These are phyloP conservation scores for Cordyceps militaris DNA, from an alignment of 2,329 filamentous ascomycete species.

Conservation along the genomic window DNA sequence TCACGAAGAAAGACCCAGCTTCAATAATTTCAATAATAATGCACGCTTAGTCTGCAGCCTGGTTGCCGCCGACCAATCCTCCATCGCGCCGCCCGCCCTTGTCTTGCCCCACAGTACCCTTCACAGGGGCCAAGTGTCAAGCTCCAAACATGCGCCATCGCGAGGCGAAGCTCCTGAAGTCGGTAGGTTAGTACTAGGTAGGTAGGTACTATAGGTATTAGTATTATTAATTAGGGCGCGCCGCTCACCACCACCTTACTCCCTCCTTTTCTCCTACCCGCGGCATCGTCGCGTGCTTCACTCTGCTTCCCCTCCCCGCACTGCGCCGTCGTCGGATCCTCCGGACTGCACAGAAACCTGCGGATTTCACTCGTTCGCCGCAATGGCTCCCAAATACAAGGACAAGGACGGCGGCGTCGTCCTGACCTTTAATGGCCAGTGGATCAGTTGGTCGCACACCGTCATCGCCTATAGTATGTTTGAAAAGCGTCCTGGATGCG, in stretches of 20 bases:
- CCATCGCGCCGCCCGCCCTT: no score
- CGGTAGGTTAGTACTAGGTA: no score
- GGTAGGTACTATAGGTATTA: no score
- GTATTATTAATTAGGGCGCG: no score
- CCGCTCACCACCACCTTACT: background rate
- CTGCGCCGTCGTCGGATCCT: conserved; percentile 1
- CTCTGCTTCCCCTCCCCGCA: background rate
- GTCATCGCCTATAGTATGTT: conserved; percentile 67
- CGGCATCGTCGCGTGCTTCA: conserved; percentile 5
- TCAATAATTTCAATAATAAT: no score
- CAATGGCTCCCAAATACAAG: conserved; percentile 49
- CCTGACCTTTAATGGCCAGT: conserved; percentile 71
- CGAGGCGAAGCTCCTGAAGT: conserved; percentile 1
- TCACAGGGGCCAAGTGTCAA: background rate
- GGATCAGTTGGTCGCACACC: conserved; percentile 87
- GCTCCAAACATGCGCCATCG: conserved; percentile 1
- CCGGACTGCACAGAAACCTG: conserved; percentile 2
- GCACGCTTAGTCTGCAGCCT: no score
- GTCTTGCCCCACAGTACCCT: background rate
- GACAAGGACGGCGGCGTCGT: conserved; percentile 57
- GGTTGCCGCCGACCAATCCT: no score
- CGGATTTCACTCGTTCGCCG: conserved; percentile 8
- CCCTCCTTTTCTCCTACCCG: background rate
- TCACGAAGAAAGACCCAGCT: no score
- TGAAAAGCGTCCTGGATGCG: conserved; percentile 1